Evolutionary conservation across 2,329 filamentous ascomycete genomes (phyloP), one percentile per base, ranked within the genome.

Genomic region (Arthrobotrys pseudoclavata): DNA sequence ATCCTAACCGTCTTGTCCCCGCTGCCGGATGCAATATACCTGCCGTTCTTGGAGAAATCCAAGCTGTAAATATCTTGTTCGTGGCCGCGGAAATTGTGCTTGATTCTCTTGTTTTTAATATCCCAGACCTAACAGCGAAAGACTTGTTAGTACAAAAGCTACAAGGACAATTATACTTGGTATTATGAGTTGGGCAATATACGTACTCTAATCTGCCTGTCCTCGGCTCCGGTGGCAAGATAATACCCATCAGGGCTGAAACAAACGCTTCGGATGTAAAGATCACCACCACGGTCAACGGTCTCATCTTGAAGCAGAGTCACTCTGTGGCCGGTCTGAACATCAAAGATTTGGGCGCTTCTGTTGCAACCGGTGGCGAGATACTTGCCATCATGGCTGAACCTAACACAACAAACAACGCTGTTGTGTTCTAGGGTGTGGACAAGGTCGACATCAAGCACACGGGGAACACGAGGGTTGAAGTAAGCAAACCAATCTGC

Each of bases 341-440:
- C 95, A 80, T 99, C 96, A 84, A 96, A 99, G 82, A 99, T 99
- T 85, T 98, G 95, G n/a, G 96, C 96, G n/a, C 94, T 97, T 79
- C 94, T 88, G 85, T 99, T 99, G 87, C 96, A 98, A 50, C 96
- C 96, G 4, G 96, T 99, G 6, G 96, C 96, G 69, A 99, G 92
- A 81, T 93, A 97, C 83, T 97, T 94, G 81, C 96, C 96, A 82
- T 99, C 96, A 69, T 92, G 89, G 83, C 95, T 98, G 87, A 99
- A 99, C 74, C 96, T 89, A 40, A 99, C 96, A 83, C 96, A 99
- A 87, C 96, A 99, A 0, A 99, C 96, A 2, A 99, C 96, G 82
- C 95, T 98, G 83, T 97, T 93, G 83, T 99, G 96, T 77, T 90
- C 89, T 66, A 99, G 88, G 70, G 94, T 97, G 85, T 98, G 96